A percentile compares a stretch with the other conserved stretches of the same genome.
These are phyloP conservation scores for Citrus hindsii DNA, from an alignment of 345 rosid species.

Conservation along the genomic window DNA sequence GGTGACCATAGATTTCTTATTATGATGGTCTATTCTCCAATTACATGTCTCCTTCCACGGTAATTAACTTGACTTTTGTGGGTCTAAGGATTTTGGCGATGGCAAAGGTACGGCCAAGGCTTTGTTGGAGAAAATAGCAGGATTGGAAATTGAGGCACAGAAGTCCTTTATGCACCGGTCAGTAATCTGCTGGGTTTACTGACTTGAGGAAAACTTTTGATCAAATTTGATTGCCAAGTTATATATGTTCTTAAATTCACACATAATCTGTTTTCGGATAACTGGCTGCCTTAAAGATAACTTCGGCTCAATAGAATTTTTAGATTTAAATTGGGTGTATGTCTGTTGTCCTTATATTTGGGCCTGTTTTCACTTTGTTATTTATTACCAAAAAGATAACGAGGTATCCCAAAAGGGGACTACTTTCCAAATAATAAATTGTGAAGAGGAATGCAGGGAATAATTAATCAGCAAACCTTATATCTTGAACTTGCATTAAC, in stretches of 20 bases:
- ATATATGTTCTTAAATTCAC: no score
- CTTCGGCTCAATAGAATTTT: background rate
- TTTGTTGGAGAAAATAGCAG: slow-evolving; percentile 72
- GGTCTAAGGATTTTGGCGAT: slow-evolving; percentile 64
- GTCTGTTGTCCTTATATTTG: background rate
- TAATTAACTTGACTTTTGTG: slow-evolving; percentile 19
- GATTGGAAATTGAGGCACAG: slow-evolving; percentile 89
- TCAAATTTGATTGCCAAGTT: background rate
- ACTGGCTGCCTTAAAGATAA: background rate
- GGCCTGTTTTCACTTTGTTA: background rate
- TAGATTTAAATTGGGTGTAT: background rate
- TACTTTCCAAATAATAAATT: background rate
- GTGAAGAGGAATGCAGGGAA: background rate
- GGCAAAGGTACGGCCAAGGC: slow-evolving; percentile 79
- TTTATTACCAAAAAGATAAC: background rate
- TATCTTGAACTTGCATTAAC: background rate
- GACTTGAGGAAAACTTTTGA: slow-evolving; percentile 8
- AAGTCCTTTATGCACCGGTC: slow-evolving; percentile 99
- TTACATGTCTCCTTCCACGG: slow-evolving; percentile 6
- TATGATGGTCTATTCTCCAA: background rate
- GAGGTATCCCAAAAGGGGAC: background rate
- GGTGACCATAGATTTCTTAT: slow-evolving; percentile 41
- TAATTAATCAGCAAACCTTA: background rate
- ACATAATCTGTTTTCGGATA: background rate
- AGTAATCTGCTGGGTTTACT: slow-evolving; percentile 28